Conservation (phyloP, 805 yeast genomes). For the Blastobotrys terrestris region DNA sequence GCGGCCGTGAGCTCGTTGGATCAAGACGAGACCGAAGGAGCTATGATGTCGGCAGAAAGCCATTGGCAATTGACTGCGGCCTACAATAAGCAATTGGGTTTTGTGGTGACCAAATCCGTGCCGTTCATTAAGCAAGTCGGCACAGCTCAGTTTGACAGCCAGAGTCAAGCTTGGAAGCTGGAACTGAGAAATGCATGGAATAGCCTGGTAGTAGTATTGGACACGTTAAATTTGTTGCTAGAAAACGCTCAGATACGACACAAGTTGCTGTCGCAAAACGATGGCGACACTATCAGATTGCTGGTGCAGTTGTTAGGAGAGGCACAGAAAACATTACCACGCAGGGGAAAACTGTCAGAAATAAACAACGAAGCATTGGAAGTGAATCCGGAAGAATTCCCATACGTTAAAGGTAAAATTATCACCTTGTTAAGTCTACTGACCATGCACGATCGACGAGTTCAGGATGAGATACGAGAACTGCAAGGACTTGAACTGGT, state of each 20-base stretch:
- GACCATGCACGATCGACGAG: conserved; percentile 42
- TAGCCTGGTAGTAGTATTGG: conserved; percentile 10
- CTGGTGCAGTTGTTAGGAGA: conserved; percentile 8
- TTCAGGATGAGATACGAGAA: conserved; percentile 64
- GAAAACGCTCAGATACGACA: conserved; percentile 2
- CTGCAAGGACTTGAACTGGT: conserved; percentile 64
- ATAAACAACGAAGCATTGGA: conserved; percentile 8
- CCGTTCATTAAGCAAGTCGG: conserved; percentile 11
- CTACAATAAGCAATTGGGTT: background rate
- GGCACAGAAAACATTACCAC: conserved; percentile 17
- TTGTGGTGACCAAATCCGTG: background rate
- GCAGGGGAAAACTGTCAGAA: conserved; percentile 16
- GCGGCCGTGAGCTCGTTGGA: conserved; percentile 6
- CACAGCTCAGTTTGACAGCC: conserved; percentile 5
- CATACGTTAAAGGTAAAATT: conserved; percentile 58
- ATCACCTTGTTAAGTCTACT: conserved; percentile 62
- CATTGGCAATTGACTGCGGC: conserved; percentile 1
- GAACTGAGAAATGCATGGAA: conserved; percentile 11
- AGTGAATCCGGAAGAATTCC: conserved; percentile 37
- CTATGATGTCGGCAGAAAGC: background rate
- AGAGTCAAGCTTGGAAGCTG: background rate
- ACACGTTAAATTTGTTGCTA: conserved; percentile 7
- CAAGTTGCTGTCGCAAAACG: background rate
- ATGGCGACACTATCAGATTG: background rate
- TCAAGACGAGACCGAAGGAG: background rate